Conservation (phyloP, 805 yeast genomes). For the Zygosaccharomyces gambellarensis region DNA sequence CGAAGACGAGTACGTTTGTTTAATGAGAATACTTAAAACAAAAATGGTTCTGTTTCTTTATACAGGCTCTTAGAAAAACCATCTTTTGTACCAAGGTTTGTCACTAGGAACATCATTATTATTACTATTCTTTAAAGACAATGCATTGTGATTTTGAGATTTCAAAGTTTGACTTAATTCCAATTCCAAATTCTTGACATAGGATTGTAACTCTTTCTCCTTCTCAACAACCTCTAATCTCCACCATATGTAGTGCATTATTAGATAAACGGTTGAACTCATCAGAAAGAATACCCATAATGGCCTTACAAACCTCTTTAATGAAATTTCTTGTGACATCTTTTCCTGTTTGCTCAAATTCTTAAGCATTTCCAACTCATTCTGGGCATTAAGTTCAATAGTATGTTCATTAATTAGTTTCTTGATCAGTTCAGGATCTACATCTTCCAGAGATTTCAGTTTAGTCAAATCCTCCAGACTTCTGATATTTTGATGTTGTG, state of each 20-base stretch:
- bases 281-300: conserved; percentile 30
- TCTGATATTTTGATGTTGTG: conserved; percentile 14
- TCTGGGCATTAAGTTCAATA: conserved; percentile 25
- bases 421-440: conserved; percentile 33
- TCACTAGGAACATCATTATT: background rate
- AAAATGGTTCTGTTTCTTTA: background rate
- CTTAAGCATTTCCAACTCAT: conserved; percentile 29
- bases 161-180: conserved; percentile 14
- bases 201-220: conserved; percentile 20
- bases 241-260: conserved; percentile 31
- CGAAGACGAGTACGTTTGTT: conserved; percentile 23
- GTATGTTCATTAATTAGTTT: conserved; percentile 31
- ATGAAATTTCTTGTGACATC: conserved; percentile 13
- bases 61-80: conserved; percentile 14
- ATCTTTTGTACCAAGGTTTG: conserved; percentile 18
- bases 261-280: conserved; percentile 31
- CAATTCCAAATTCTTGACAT: conserved; percentile 20
- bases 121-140: background rate
- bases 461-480: conserved; percentile 33
- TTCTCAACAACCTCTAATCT: conserved; percentile 26
- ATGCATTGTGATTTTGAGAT: background rate
- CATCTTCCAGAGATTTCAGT: conserved; percentile 28
- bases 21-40: conserved; percentile 1
- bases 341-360: conserved; percentile 20
- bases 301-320: conserved; percentile 28